Percentiles rank a stretch among this genome's conserved stretches.
These are phyloP conservation scores for Harringtonia lauricola DNA, from an alignment of 2,329 filamentous ascomycete genomes.

Conservation along the genomic window DNA sequence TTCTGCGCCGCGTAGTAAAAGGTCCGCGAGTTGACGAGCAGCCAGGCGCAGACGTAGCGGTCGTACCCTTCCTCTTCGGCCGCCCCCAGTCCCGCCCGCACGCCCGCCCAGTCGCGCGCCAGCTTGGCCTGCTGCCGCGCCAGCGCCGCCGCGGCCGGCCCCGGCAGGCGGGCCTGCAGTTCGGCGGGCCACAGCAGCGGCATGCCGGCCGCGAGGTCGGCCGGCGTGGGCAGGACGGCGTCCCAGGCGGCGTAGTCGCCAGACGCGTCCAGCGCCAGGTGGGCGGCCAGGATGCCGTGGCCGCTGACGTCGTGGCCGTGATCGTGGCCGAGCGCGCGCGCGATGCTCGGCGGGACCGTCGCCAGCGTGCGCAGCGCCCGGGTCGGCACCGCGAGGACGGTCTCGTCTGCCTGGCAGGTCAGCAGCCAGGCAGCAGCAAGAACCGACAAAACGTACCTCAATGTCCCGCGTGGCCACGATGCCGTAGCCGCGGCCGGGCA, in stretches of 20 bases:
- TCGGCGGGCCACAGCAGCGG: slow-evolving; percentile 36
- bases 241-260: slow-evolving; percentile 47
- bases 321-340: slow-evolving; percentile 36
- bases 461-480: slow-evolving; percentile 60
- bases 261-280: slow-evolving; percentile 42
- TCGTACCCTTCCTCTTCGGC: slow-evolving; percentile 10
- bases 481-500: slow-evolving; percentile 67
- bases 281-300: slow-evolving; percentile 63
- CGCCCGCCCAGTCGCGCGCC: slow-evolving; percentile 24
- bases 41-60: slow-evolving; percentile 39
- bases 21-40: slow-evolving; percentile 49
- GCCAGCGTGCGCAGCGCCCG: slow-evolving; percentile 53
- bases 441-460: slow-evolving; percentile 34
- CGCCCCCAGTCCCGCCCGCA: slow-evolving; percentile 14
- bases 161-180: slow-evolving; percentile 36
- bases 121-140: slow-evolving; percentile 37
- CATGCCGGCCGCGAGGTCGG: slow-evolving; percentile 41
- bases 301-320: slow-evolving; percentile 46
- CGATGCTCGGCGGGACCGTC: slow-evolving; percentile 43
- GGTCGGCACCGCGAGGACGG: slow-evolving; percentile 54
- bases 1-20: slow-evolving; percentile 44
- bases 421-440: background rate
- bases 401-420: slow-evolving; percentile 28
- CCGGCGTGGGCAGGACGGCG: slow-evolving; percentile 51
- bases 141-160: slow-evolving; percentile 32